Evolutionary conservation across 768 basidiomycete genomes (phyloP), one percentile per base, ranked within the genome.

Genomic region (Lactarius akahatsu): DNA sequence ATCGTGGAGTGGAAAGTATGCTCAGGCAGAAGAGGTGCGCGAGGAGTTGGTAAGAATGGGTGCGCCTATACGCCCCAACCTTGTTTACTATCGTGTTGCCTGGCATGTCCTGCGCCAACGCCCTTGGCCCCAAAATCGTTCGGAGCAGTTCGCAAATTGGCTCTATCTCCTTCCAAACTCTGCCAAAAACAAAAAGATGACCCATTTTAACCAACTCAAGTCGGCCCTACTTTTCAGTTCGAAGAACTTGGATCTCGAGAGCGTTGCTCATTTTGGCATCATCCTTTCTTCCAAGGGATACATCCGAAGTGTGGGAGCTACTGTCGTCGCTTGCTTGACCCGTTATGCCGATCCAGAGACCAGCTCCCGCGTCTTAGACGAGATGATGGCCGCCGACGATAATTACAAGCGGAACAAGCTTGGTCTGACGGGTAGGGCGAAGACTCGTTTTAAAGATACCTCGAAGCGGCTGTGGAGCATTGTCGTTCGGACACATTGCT

Each of bases 251-350:
- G 75, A 80, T 34, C 73, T 81, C 20, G 59, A 72, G 1, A 75
- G 83, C 30, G 66, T 83, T 18, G 71, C 78, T 62, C 76, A 73
- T 16, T 82, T 85, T 58, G 83, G 79, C 23, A 62, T 79, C 54
- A 73, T 79, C 4, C 76, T 78, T n/a, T 80, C 81, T 3, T 73
- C 76, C 20, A 86, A 83, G 69, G 86, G 86, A 0, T 82, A 81
- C 63, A 59, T 71, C 63, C 30, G 26, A 8, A 43, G 11, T 0
- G 15, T 73, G 11, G 47, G 68, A 4, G 2, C 32, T 0, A 7
- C 72, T 8, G 72, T 74, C 59, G 65, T 84, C 38, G 76, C 79
- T 2, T 73, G 74, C 4, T 72, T 89, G 23, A 75, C 82, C 45
- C 81, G 81, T 26, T 83, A 80, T 72, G 77, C 81, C 2, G 64